phyloP scores from a whole-genome alignment of 1,139 yeast species.

The Kluyveromyces sp. region DNA sequence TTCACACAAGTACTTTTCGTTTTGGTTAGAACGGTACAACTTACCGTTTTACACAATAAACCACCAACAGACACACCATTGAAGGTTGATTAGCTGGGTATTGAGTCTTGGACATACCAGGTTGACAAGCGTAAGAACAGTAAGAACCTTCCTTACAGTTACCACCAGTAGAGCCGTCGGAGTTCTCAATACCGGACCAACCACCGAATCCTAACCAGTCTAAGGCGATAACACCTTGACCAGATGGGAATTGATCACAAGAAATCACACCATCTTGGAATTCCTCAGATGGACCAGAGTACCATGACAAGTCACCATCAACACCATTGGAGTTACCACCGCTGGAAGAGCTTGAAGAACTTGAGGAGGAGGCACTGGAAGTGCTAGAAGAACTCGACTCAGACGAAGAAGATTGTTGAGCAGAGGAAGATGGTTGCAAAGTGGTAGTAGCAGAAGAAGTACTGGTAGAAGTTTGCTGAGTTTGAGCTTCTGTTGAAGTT shows the following conservation, averaged over 20 bases:
- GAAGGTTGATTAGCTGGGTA: conserved; percentile 69
- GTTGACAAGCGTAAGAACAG: conserved; percentile 82
- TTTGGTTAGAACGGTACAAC: conserved; percentile 59
- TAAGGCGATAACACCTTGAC: conserved; percentile 65
- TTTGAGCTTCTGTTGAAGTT: conserved; percentile 19
- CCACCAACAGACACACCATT: conserved; percentile 80
- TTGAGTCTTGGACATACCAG: conserved; percentile 88
- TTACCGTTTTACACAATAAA: conserved; percentile 60
- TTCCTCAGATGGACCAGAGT: conserved; percentile 42
- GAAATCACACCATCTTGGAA: conserved; percentile 58
- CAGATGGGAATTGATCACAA: conserved; percentile 58
- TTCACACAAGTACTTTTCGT: conserved; percentile 58
- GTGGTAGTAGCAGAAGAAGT: conserved; percentile 32
- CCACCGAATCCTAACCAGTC: conserved; percentile 60
- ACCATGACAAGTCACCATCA: conserved; percentile 50
- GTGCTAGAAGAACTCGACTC: conserved; percentile 21
- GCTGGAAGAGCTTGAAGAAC: conserved; percentile 30
- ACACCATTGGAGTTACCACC: conserved; percentile 27
- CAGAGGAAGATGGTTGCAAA: neutral
- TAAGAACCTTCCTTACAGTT: conserved; percentile 65
- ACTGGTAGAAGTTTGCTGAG: conserved; percentile 19
- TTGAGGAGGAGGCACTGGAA: conserved; percentile 18
- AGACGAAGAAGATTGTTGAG: conserved; percentile 15
- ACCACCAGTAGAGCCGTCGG: conserved; percentile 57
- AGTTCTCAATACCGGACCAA: conserved; percentile 60